Conservation (phyloP, 2,329 filamentous ascomycete species). For the Aspergillus aculeatus region DNA sequence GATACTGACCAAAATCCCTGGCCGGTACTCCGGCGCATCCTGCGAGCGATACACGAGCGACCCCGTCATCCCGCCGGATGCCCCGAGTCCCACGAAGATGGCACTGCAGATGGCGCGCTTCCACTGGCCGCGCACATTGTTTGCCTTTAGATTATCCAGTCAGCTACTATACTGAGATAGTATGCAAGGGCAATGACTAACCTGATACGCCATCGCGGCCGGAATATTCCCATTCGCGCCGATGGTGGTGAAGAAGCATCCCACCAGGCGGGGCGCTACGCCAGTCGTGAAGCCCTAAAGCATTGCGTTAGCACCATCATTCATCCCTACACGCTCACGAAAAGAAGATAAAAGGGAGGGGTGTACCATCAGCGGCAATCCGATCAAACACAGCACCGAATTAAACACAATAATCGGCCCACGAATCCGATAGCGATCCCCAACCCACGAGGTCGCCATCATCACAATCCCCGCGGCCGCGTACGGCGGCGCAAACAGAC, state of each 20-base stretch:
- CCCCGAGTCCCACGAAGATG: constrained; percentile 19
- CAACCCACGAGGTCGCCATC: constrained; percentile 24
- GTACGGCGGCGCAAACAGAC: constrained; percentile 31
- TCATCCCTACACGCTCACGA: too few species aligned
- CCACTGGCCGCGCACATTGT: constrained; percentile 33
- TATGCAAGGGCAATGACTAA: not conserved
- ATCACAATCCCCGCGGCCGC: constrained; percentile 25
- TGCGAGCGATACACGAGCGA: constrained; percentile 16
- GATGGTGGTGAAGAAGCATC: constrained; percentile 30
- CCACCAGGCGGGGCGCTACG: constrained; percentile 27
- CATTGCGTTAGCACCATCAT: not conserved
- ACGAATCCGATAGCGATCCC: constrained; percentile 29
- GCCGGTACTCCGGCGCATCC: constrained; percentile 14
- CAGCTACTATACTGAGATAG: not conserved
- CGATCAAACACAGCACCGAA: constrained; percentile 24
- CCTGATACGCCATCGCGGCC: constrained; percentile 30
- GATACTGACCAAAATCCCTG: constrained; percentile 16
- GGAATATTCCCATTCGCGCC: constrained; percentile 33
- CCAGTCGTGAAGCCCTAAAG: constrained; percentile 18
- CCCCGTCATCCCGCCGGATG: constrained; percentile 14
- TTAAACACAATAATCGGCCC: constrained; percentile 28
- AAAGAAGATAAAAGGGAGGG: too few species aligned
- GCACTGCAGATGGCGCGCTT: constrained; percentile 26
- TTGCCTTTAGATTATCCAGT: constrained; percentile 19
- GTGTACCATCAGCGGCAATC: constrained; percentile 27